Percentiles rank a stretch among this genome's conserved stretches.
Conservation (phyloP, 805 yeast genomes). For the Debaryomyces prosopidis region DNA sequence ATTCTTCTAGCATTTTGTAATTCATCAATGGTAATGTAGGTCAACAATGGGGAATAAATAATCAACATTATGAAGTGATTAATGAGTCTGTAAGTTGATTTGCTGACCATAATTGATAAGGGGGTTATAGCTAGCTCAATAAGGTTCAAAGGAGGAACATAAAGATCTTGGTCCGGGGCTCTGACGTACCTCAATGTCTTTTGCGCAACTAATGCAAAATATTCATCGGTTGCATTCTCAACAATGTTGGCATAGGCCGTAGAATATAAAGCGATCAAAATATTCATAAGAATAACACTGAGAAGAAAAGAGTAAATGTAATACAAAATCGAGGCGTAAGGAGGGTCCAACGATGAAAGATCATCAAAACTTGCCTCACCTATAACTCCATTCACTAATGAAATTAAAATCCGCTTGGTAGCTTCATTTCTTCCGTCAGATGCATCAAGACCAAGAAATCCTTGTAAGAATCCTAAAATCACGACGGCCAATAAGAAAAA, state of each 20-base stretch:
- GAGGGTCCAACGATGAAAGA: conserved; percentile 74
- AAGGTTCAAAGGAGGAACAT: conserved; percentile 81
- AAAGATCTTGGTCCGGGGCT: conserved; percentile 85
- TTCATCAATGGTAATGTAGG: conserved; percentile 63
- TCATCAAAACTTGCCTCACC: conserved; percentile 74
- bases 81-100: conserved; percentile 33
- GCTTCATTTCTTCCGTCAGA: conserved; percentile 84
- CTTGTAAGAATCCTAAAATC: conserved; percentile 80
- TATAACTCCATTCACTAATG: conserved; percentile 69
- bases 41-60: conserved; percentile 67
- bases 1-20: conserved; percentile 67
- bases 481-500: conserved; percentile 72
- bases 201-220: conserved; percentile 79
- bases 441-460: conserved; percentile 82
- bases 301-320: conserved; percentile 77
- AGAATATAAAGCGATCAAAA: conserved; percentile 80
- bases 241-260: conserved; percentile 81
- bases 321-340: conserved; percentile 79
- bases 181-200: conserved; percentile 81
- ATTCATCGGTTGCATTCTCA: conserved; percentile 82
- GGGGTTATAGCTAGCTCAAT: conserved; percentile 53
- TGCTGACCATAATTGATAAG: conserved; percentile 33
- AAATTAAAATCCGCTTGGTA: conserved; percentile 60
- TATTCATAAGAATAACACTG: conserved; percentile 73
- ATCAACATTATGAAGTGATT: conserved; percentile 61